Evolutionary conservation across 2,329 filamentous ascomycete genomes (phyloP), one percentile per base, ranked within the genome.

Genomic region (Hypocreales sp.): DNA sequence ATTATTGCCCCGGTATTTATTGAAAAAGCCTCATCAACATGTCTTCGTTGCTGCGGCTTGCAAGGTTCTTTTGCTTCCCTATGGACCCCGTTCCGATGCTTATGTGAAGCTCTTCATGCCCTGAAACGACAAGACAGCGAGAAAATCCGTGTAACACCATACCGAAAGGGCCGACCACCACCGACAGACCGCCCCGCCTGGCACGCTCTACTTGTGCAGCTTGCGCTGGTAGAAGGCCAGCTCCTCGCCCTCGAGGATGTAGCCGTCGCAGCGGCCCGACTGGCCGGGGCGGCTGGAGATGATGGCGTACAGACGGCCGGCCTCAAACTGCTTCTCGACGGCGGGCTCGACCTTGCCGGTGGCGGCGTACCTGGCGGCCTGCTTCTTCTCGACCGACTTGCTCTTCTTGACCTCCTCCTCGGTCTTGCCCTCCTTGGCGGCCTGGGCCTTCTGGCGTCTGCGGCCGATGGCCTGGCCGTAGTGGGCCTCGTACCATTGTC

Each of bases 401-500:
- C 77, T 84, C 80, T 93, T 94, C 80, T 93, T 92, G 47, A 58
- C 59, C 48, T 77, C 72, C 63, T 83, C 67, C 48, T 65, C 60
- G 40, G 67, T 57, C 57, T 72, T 71, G 48, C 67, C 67, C 50
- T 66, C 60, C 50, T 61, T 58, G 56, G 64, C 51, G 32, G 52
- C 52, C 55, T 60, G 64, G 64, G 92, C 86, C 60, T 77, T 71
- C 71, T 93, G 84, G 66, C 86, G 82, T 65, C 79, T 79, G 51
- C 86, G 81, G 60, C 90, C 90, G 40, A 98, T 58, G 50, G 69
- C 50, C 63, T 82, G 72, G 57, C 90, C 90, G 74, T 98, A 98
- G 79, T 98, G 90, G 47, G 90, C 83, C 77, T 98, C 90, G 68
- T 92, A 98, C 90, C 90, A 98, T 70, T 95, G 87, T 61, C 90